Evolutionary conservation across 2,329 filamentous ascomycete species (phyloP), one percentile per base, ranked within the genome.

Genomic region (Fusarium virguliforme): DNA sequence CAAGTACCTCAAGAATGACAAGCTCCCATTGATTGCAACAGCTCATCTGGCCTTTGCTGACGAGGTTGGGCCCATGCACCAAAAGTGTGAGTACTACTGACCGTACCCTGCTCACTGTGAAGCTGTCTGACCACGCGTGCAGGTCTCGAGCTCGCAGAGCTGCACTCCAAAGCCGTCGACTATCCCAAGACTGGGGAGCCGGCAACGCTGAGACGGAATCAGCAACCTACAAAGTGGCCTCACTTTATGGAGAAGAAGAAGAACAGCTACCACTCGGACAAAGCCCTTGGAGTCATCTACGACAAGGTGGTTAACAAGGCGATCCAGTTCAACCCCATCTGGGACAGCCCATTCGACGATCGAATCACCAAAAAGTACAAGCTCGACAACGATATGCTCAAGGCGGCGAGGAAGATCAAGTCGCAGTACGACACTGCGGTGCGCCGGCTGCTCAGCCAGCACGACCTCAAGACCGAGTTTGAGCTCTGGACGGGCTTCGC

Each of bases 121-220:
- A 32, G 59, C 43, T 18, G 18, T 41, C 40, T 67, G 58, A 74
- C 28, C n/a, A 22, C 13, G 4, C 4, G 30, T 40, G 2, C 51
- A 90, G 88, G 88, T 74, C 81, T 96, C 0, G 83, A 90, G 56
- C 85, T 98, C 5, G 94, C 95, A 3, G 83, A 87, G 8, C 83
- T 98, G 3, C 96, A 99, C 79, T 98, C 96, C 0, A 90, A 91
- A 73, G 95, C 96, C 0, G 96, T 99, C 1, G 96, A 99, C 79
- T 99, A 96, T 77, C 91, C 93, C 48, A 99, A 99, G 82, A 95
- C 94, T 1, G 96, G 96, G 0, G 86, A 91, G 9, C 88, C 92
- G 0, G 95, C 95, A 0, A 82, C 86, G 22, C 92, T 97, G 84
- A 83, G 85, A 7, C 81, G 83, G 40, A 82, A 85, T 0, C 83